Evolutionary conservation across 371 early-diverging fungal genomes (phyloP), one percentile per base, ranked within the genome.

Genomic region (Mortierella sp.): DNA sequence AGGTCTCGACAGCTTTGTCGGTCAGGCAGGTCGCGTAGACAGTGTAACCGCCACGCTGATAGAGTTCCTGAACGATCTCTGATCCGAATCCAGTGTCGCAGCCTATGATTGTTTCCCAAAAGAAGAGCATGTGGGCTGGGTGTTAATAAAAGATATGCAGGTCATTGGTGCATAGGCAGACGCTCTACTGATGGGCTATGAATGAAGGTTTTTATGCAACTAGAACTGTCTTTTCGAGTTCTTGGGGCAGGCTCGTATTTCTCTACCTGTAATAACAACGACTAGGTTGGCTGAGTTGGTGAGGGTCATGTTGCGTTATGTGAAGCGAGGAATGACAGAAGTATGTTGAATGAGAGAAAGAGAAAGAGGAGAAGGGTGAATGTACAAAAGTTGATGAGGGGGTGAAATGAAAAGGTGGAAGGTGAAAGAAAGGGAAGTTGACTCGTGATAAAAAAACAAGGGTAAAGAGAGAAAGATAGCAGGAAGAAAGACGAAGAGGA

Each of bases 21-120:
- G 86, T 86, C 75, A 86, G 29, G 63, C 86, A 86, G 21, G 86
- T 82, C 35, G 86, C 86, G 58, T 86, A 86, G 65, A 86, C 70
- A 29, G 86, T 86, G 75, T 60, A 86, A 32, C 82, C 86, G 7
- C 82, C 82, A 3, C 78, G 80, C 35, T 82, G 46, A 65, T 75
- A 86, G 7, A 86, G 80, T 27, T 86, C 78, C 56, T 86, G 63
- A 29, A 72, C 68, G 44, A 86, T 77, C 54, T 86, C 86, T 44
- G 82, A 63, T 8, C 86, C 86, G 46, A 86, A 86, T 6, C 86
- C 86, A 7, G 86, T 79, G 68, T 86, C 86, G 48, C 82, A 82
- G 63, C 86, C 51, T 51, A 21, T 51, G 21, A 1, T 21, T 1
- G 5, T 51, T 51, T 49, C 21, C 49, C 49, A 18, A 49, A 49